Evolutionary conservation across 805 yeast genomes (phyloP), one percentile per base, ranked within the genome.

Genomic region (Suhomyces canberraensis): DNA sequence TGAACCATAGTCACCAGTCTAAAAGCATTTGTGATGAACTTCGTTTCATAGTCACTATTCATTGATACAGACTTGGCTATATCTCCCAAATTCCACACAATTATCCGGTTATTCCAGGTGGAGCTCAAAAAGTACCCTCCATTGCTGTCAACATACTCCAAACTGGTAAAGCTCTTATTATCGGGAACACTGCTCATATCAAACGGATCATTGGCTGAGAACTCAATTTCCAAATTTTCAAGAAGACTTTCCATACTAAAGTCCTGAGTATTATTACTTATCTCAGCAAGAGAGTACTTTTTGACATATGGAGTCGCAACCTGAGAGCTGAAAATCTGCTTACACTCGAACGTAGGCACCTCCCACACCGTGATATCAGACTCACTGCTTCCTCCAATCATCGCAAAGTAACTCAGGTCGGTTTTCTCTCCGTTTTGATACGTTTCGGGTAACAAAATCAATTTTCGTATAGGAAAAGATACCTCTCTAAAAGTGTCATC

Each of bases 361-460:
- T 86, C 91, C 93, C 95, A 85, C 0, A 87, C 69, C 0, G 84
- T 71, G 4, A 83, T 68, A 40, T 81, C 80, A 0, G 78, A 63
- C 3, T 70, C 73, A 2, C 73, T 70, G 17, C 77, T 71, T 1
- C 93, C 95, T 0, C 95, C 95, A 9, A 76, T 67, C 33, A 84
- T 68, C n/a, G 76, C 70, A 8, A 79, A 54, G 29, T 40, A 22
- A 17, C 29, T 16, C 11, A 29, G 35, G 22, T 69, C 60, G 6
- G 24, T 13, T 16, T 16, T 15, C 8, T 27, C 27, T 11, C 27
- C 37, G 7, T 61, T 29, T 11, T 57, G 58, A 36, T 56, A 65
- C 8, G 57, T 58, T 4, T 56, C 45, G 0, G 83, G 78, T 22
- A 77, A 64, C 3, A 64, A 44, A 7, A 51, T 53, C 8, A 88